Evolutionary conservation across 768 basidiomycete species (phyloP), one percentile per base, ranked within the genome.

Genomic region (Russula virescens): DNA sequence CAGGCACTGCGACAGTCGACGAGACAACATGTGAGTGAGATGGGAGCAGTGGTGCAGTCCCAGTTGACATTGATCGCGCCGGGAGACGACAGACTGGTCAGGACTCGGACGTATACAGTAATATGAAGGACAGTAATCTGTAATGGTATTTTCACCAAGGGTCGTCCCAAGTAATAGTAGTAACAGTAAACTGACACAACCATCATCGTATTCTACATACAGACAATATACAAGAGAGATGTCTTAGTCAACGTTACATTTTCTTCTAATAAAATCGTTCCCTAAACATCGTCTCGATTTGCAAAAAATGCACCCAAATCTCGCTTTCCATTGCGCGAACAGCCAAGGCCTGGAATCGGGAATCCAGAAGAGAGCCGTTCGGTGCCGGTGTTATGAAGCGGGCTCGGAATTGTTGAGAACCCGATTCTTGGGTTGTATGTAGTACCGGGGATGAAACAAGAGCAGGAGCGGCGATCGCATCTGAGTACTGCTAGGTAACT

Each of bases 371-470:
- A 50, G 18, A 45, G 63, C 1, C 45, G 52, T 25, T 64, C 59
- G 25, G 62, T 51, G 7, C 60, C 60, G 2, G 10, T 54, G 5
- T 60, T 61, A 5, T 61, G 63, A 23, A 64, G 23, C 3, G 10
- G 7, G 14, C 43, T 42, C 26, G 51, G 38, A 46, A 5, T 38
- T 72, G 14, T 76, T 69, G 55, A 73, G 71, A 43, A 50, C 78
- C 76, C 55, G 79, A 79, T 58, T 73, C 73, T 54, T 56, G 56
- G 8, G 19, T n/a, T n/a, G 35, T 16, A 64, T 73, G 43, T 53
- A 75, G 62, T 65, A 73, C 40, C 65, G 70, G 66, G 71, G 64
- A 35, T 35, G 34, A 5, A 35, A 35, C 1, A 5, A 16, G 13
- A 16, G 28, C 64, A 61, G 65, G 42, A 54, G 67, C 62, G 40